Evolutionary conservation across 169 alveolate genomes (phyloP), one percentile per base, ranked within the genome.

Genomic region (Plasmodium vivax): DNA sequence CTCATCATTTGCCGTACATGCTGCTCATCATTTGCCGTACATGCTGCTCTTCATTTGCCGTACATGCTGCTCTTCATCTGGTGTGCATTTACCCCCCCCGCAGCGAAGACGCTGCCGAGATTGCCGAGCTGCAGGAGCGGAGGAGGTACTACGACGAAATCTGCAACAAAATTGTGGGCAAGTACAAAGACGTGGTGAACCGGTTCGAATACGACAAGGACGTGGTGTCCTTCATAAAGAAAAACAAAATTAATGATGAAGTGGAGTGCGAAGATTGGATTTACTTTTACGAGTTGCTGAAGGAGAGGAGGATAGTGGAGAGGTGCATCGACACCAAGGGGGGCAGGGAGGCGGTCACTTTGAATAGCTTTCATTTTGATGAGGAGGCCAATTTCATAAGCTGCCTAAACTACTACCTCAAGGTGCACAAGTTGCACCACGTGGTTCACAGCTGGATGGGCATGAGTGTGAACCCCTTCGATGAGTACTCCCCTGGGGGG

Each of bases 361-460:
- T 92, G 8, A 82, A 92, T 68, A 92, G 87, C 27, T 92, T 92
- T 41, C 95, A 92, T 92, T 47, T 92, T 62, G 81, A 92, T 71
- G 95, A 92, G 62, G 87, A 92, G 38, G 95, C 95, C 12, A 92
- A 82, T 82, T 92, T 92, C 34, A 71, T 92, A 73, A 92, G 95
- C 79, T 82, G 85, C 27, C 56, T 92, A 62, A 92, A 92, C 54
- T 92, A 92, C 56, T 92, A 92, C 62, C 19, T 92, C 4, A 92
- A 92, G 72, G 80, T 72, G 5, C 82, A 92, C 47, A 82, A 72
- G 12, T 58, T 72, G 36, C 51, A 62, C 58, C 72, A 82, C 54
- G 72, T 92, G 10, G 27, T 82, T 47, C 95, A 92, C 75, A 82
- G 62, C 51, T 92, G 95, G 95, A 92, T 92, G 95, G 95, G 95